Base-by-base conservation (phyloP, 176 grass and related monocot genomes). In the Lolium perenne region DNA sequence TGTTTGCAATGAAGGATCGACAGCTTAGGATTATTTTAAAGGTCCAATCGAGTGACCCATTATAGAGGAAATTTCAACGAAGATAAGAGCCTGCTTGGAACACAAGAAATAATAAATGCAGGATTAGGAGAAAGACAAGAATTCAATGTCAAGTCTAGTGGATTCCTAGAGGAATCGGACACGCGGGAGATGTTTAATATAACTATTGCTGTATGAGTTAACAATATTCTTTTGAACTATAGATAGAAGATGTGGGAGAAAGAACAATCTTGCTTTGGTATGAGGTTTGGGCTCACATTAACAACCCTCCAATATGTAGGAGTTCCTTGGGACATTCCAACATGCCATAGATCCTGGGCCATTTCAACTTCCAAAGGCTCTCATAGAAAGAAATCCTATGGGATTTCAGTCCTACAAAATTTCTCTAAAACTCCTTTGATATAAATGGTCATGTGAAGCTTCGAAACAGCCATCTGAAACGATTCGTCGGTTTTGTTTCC, bases 91-190 rank as follows among this genome's bases (percentile, higher is more conserved):
- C 71, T 3, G 11, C 22, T 51, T 51, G 46, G 71, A 48, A 29
- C 14, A 1, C 14, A 49, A n/a, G 46, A 50, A 74, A 74, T 26
- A 74, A 50, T 46, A 74, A 48, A 50, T 26, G 22, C 13, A 51
- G 46, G 43, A 74, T 46, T 51, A 74, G 71, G 71, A 74, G 71
- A 74, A 51, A 74, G 12, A 51, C 22, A 51, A 51, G 12, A 74
- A 51, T 29, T 74, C 14, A 22, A 74, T 74, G 22, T 10, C 71
- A 29, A 50, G 47, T 74, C 46, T 74, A 74, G 21, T 29, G 22
- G 46, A 23, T 74, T 51, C 22, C 12, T 74, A 74, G 71, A 74
- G 46, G 22, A 50, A 29, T 16, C 23, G 71, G 51, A 51, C 12
- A 51, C 22, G 14, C 7, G 8, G 29, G 71, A 26, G 23, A 26